Base-by-base conservation (phyloP, 192 early-diverging fungal species). In the Tieghemiomyces parasiticus region DNA sequence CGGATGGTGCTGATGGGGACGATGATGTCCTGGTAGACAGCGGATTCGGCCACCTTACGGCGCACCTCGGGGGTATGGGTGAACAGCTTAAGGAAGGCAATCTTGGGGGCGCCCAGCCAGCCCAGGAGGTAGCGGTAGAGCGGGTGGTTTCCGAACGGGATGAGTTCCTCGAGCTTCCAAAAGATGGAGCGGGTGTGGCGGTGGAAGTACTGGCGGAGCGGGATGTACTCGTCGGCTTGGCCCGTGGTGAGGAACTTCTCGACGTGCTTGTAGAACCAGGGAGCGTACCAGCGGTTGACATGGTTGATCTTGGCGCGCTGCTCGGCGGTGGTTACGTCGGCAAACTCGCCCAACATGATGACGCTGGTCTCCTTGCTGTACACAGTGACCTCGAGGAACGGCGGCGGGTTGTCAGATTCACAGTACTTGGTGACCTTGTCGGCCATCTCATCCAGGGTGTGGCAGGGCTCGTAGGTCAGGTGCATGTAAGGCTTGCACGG, bases 211-310 rank as follows among this genome's bases (percentile, higher is more conserved):
- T 73, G 63, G 33, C 71, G 64, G 34, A 73, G 58, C 4, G 71
- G 71, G 26, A 73, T 66, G 67, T 69, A 73, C 62, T 73, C 71
- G 32, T 62, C 67, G 16, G 61, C 25, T 31, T 60, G 58, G 60
- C 65, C 62, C 49, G 54, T 67, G 19, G 55, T 34, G 55, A 69
- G 50, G 59, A 67, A 61, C 22, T 47, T 26, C 33, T 60, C 62
- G n/a, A 60, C 64, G 63, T 73, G 71, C 50, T 59, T 66, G 65
- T 69, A 65, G 71, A 73, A 73, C 70, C 71, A 73, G 16, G 71
- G 71, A 61, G 69, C 69, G 59, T 60, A 69, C 59, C 59, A 73
- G 35, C 46, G 22, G 25, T 64, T 64, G 64, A 73, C 64, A 29
- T 55, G 38, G 61, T 73, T 73, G 60, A 61, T 58, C 12, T 38